Evolutionary conservation across 2,329 filamentous ascomycete species (phyloP).

Genomic region (Nothopassalora personata): DNA sequence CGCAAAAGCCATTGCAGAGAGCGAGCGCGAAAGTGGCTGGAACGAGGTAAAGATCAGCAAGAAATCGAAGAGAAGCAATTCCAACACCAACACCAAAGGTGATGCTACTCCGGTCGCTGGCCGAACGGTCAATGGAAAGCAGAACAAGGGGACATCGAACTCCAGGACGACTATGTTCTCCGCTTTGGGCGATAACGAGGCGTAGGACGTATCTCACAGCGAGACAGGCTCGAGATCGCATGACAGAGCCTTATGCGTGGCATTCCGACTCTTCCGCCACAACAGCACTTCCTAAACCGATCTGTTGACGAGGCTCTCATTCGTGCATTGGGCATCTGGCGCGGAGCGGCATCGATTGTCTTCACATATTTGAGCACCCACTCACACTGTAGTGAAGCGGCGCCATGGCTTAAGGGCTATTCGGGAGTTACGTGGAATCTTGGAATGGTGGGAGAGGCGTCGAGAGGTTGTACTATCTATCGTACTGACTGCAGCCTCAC

Average conservation of each 20-base stretch:
- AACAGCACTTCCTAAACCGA: background rate
- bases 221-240: background rate
- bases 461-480: background rate
- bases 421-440: background rate
- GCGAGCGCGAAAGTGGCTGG: constrained; percentile 52
- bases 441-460: background rate
- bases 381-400: background rate
- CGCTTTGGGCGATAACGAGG: background rate
- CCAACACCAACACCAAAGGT: constrained; percentile 14
- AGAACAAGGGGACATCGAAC: constrained; percentile 5
- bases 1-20: constrained; percentile 45
- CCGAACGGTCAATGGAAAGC: constrained; percentile 7
- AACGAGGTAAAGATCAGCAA: constrained; percentile 52
- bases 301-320: background rate
- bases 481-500: background rate
- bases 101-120: constrained; percentile 11
- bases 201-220: background rate
- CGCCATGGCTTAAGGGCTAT: background rate
- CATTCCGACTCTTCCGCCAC: background rate
- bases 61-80: constrained; percentile 50
- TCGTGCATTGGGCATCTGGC: background rate
- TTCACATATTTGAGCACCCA: background rate
- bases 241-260: background rate
- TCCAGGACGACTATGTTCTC: background rate
- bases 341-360: background rate